Percentiles rank a stretch among this genome's conserved stretches.
These are phyloP conservation scores for Strigomonas culicis DNA, from an alignment of 208 protist genomes.

Conservation along the genomic window DNA sequence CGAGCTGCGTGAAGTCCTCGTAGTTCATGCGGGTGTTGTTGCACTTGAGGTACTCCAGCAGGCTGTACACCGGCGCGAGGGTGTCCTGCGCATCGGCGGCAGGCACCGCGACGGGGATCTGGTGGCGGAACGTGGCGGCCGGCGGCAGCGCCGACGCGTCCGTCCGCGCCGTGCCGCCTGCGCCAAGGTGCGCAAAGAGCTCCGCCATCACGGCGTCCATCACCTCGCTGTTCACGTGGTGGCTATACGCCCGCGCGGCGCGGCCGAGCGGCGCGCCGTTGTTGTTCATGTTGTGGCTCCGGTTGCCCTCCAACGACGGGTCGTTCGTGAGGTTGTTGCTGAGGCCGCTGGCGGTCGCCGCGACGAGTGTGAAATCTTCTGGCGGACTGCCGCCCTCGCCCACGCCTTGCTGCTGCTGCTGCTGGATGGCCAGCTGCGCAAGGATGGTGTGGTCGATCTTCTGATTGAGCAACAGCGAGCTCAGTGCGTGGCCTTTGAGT, in stretches of 20 bases:
- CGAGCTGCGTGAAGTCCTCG: slow-evolving; percentile 52
- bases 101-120: slow-evolving; percentile 48
- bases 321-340: neutral
- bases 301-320: neutral
- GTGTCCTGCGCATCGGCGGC: slow-evolving; percentile 29
- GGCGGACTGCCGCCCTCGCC: too few species aligned
- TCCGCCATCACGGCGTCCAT: neutral
- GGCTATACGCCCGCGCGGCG: too few species aligned
- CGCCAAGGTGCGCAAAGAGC: slow-evolving; percentile 1
- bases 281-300: neutral
- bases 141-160: neutral
- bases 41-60: slow-evolving; percentile 41
- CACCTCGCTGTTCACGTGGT: neutral
- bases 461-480: slow-evolving; percentile 27
- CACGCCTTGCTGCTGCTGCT: too few species aligned
- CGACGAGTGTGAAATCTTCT: too few species aligned
- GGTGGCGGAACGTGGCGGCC: neutral
- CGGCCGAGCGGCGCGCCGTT: too few species aligned
- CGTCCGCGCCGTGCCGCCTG: neutral
- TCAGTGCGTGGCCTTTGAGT: slow-evolving; percentile 59
- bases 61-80: slow-evolving; percentile 23
- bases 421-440: too few species aligned
- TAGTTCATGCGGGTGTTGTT: slow-evolving; percentile 60
- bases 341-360: too few species aligned
- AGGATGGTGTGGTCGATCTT: slow-evolving; percentile 14